Evolutionary conservation across 768 basidiomycete genomes (phyloP).

Genomic region (Russula brevipes): DNA sequence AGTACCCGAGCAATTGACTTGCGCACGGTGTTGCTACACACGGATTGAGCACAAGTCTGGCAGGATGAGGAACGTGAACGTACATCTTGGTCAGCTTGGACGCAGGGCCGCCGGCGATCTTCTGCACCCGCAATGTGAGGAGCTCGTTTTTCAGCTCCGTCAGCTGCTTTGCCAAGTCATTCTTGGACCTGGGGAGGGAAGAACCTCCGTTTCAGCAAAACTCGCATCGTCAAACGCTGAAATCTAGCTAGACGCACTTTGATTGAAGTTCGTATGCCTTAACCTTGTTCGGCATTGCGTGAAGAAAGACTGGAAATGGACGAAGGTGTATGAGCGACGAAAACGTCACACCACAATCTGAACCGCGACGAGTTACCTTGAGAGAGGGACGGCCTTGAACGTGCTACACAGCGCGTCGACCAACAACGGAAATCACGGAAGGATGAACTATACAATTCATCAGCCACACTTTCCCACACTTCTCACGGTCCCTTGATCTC

Average conservation of each 20-base stretch:
- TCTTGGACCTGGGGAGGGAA: conserved; percentile 67
- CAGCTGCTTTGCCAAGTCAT: conserved; percentile 93
- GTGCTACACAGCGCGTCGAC: conserved; percentile 30
- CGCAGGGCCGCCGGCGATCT: conserved; percentile 93
- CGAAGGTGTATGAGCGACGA: neutral
- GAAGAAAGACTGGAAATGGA: conserved; percentile 21
- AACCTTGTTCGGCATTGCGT: conserved; percentile 84
- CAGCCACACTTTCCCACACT: conserved; percentile 38
- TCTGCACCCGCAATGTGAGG: conserved; percentile 89
- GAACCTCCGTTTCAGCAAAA: neutral
- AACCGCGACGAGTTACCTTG: conserved; percentile 33
- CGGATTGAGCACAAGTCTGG: neutral
- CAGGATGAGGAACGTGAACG: conserved; percentile 32
- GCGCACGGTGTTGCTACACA: conserved; percentile 80
- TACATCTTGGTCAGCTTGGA: conserved; percentile 98
- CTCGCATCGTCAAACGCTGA: neutral
- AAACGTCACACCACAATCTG: neutral
- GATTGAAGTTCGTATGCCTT: conserved; percentile 95
- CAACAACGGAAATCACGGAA: conserved; percentile 31
- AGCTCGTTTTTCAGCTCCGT: conserved; percentile 94
- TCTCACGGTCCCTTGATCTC: no score
- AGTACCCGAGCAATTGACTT: conserved; percentile 97
- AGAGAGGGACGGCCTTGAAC: conserved; percentile 32
- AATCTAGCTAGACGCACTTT: conserved; percentile 60
- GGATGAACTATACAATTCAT: conserved; percentile 39